Evolutionary conservation across 306 rosid species (phyloP), one percentile per base, ranked within the genome.

Genomic region (Delonix regia): DNA sequence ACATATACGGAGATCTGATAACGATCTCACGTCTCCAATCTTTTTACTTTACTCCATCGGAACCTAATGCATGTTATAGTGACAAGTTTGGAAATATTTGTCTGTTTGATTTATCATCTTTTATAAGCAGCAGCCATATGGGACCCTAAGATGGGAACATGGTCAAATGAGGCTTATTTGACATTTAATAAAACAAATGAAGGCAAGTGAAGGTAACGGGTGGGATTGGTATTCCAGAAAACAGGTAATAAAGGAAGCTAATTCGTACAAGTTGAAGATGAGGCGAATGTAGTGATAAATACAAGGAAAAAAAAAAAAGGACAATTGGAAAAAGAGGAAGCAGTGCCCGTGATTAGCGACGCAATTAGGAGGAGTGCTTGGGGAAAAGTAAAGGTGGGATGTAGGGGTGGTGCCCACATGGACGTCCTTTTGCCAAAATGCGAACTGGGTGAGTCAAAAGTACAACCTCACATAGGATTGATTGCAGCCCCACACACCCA

Each of bases 261-360:
- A 22, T 8, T 24, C 6, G 27, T 21, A 21, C 2, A 21, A 9
- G 60, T 53, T 0, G 56, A n/a, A 18, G 21, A 21, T 6, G 27
- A 9, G 0, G 14, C 19, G 60, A 9, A 19, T 53, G 28, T 53
- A 21, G 47, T 1, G 13, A 2, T 8, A 8, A 41, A 11, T 8
- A 41, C 14, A 9, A 9, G 2, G 2, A 47, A 1, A 5, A 49
- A 19, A 74, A 74, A 49, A 80, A 84, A 49, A 13, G n/a, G n/a
- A n/a, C n/a, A n/a, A n/a, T n/a, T n/a, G n/a, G 55, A 9, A 73
- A 67, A 61, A 4, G 22, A 12, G 33, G 15, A 57, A 18, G 13
- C 3, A 22, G 53, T 2, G 65, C 30, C 34, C 88, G 88, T 79
- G 82, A 85, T 85, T 21, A 75, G 88, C 86, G 88, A 82, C 78